phyloP scores from a whole-genome alignment of 371 early-diverging fungal genomes.

The Neoconidiobolus thromboides region DNA sequence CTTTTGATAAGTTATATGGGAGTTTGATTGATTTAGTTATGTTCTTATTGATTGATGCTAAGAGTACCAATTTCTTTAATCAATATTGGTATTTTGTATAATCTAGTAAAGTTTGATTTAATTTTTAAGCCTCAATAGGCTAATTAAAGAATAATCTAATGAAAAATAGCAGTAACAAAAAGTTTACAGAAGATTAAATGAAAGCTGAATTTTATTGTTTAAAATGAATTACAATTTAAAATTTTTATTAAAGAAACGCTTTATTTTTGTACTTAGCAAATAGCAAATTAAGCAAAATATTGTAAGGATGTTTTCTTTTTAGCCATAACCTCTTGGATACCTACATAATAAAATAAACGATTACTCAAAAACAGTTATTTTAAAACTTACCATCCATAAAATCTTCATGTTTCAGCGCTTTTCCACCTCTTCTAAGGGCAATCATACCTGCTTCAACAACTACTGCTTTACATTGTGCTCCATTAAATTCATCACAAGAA shows the following conservation, averaged over 20 bases:
- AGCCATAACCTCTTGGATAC: slow-evolving; percentile 98
- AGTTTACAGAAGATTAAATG: too few relatives aligned
- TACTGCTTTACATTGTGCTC: slow-evolving; percentile 99
- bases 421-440: slow-evolving; percentile 84
- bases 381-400: slow-evolving; percentile 83
- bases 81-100: too few relatives aligned
- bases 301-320: slow-evolving; percentile 98
- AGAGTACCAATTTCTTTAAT: too few relatives aligned
- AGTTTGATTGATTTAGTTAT: too few relatives aligned
- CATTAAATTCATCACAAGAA: slow-evolving; percentile 98
- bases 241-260: not conserved
- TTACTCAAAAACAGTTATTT: not conserved
- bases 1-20: too few relatives aligned
- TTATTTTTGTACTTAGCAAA: not conserved
- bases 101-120: too few relatives aligned
- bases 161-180: too few relatives aligned
- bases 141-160: too few relatives aligned
- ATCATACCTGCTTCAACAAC: slow-evolving; percentile 99
- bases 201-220: too few relatives aligned
- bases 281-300: slow-evolving; percentile 59
- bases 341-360: slow-evolving; percentile 12
- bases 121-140: too few relatives aligned
- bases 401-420: slow-evolving; percentile 92
- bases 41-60: too few relatives aligned
- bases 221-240: too few relatives aligned